These are phyloP conservation scores for Brassica rapa DNA, from an alignment of 345 rosid genomes.

Conservation along the genomic window DNA sequence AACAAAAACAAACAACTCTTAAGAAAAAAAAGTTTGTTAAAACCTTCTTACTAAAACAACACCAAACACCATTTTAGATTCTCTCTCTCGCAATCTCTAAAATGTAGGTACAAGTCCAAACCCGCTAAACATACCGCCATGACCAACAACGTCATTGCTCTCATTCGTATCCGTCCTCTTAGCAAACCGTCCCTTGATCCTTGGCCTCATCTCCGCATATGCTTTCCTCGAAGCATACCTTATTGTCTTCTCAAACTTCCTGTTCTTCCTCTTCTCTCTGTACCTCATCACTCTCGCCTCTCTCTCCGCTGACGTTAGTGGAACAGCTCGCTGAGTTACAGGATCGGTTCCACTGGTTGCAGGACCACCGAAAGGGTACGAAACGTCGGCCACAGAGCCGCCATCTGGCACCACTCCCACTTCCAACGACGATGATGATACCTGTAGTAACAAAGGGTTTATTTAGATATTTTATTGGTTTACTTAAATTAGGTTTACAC, in stretches of 20 bases:
- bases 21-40: slow-evolving; percentile 6
- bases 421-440: slow-evolving; percentile 85
- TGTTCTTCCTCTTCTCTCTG: slow-evolving; percentile 95
- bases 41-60: slow-evolving; percentile 30
- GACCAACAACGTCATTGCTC: slow-evolving; percentile 44
- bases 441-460: slow-evolving; percentile 42
- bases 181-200: slow-evolving; percentile 93
- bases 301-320: slow-evolving; percentile 73
- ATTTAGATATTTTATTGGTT: background rate
- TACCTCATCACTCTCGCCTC: slow-evolving; percentile 95
- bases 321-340: slow-evolving; percentile 51
- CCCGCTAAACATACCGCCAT: slow-evolving; percentile 45
- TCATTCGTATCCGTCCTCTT: slow-evolving; percentile 55
- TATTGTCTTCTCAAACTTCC: slow-evolving; percentile 98
- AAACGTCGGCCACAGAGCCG: slow-evolving; percentile 59
- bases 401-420: slow-evolving; percentile 96
- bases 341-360: slow-evolving; percentile 49
- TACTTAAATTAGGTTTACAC: background rate
- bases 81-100: slow-evolving; percentile 29
- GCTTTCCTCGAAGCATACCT: slow-evolving; percentile 93
- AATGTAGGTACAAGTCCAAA: slow-evolving; percentile 86
- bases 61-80: slow-evolving; percentile 1
- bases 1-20: slow-evolving; percentile 20
- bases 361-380: slow-evolving; percentile 50
- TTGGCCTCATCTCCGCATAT: slow-evolving; percentile 83